Percentiles rank a stretch among this genome's conserved stretches.
These are phyloP conservation scores for Protea cynaroides DNA, from an alignment of 164 flowering plant genomes.

Conservation along the genomic window DNA sequence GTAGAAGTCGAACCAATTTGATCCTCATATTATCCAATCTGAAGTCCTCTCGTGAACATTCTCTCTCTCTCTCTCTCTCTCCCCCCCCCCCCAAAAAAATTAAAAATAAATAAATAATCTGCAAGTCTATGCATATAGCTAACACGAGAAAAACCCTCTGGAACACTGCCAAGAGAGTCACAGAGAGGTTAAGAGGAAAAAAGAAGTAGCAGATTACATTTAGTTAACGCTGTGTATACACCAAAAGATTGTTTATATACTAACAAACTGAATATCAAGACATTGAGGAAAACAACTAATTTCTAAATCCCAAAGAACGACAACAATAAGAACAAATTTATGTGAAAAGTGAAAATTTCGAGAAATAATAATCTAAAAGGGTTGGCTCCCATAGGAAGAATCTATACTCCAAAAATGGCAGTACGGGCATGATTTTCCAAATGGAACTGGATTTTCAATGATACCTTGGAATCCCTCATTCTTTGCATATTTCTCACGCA, in stretches of 20 bases:
- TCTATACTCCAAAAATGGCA: background rate
- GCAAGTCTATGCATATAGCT: too few relatives aligned
- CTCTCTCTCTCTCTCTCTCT: background rate
- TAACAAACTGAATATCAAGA: too few relatives aligned
- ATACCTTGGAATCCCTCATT: conserved; percentile 74
- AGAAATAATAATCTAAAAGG: background rate
- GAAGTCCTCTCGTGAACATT: background rate
- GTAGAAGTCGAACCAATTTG: too few relatives aligned
- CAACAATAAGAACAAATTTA: background rate
- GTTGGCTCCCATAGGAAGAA: background rate
- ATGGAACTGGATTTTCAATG: background rate
- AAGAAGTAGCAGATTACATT: too few relatives aligned
- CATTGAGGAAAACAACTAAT: background rate
- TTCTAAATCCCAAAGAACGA: background rate
- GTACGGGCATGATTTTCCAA: background rate
- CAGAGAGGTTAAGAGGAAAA: too few relatives aligned
- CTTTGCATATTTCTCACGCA: conserved; percentile 76
- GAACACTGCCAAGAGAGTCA: too few relatives aligned
- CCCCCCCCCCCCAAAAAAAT: background rate
- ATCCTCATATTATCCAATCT: background rate
- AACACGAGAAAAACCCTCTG: too few relatives aligned
- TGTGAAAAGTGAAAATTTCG: background rate
- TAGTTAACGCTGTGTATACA: too few relatives aligned
- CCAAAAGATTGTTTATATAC: too few relatives aligned
- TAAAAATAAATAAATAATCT: too few relatives aligned